Base-by-base conservation (phyloP, 163 green algal species). In the Prototheca cutis region DNA sequence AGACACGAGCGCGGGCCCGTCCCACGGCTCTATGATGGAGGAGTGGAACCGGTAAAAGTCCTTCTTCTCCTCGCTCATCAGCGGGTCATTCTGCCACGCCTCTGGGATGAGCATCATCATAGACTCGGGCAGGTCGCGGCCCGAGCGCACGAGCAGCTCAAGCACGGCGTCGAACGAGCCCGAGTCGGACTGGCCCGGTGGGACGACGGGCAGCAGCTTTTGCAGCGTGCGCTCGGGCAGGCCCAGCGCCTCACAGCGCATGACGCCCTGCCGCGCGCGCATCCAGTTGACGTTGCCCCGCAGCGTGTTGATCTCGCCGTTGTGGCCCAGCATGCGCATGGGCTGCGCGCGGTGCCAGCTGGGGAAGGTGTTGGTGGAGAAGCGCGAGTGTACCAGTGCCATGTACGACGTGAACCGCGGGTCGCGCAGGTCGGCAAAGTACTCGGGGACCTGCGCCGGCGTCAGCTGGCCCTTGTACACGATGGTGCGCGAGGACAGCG, bases 221-320 rank as follows among this genome's bases (percentile, higher is more conserved):
- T 83, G 75, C 45, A 99, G 79, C 51, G 95, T 87, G 21, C 65
- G 58, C 80, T 99, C 93, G 24, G 90, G 79, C 25, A 90, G 88
- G 6, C 80, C 57, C 92, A 89, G 98, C 2, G 95, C 65, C 3
- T 87, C 83, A 74, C 91, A 81, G 30, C 61, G 83, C 56, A 99
- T 78, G 51, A 85, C 82, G 31, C 83, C 74, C 84, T 98, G 84
- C 27, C 90, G 84, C 4, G 85, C 94, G 13, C 83, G 80, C 62
- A 97, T 87, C 93, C 93, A 98, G 80, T 99, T 99, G 31, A 99
- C 77, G 84, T 99, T 99, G 68, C 93, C 93, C 80, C 96, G 89
- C 66, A 97, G 74, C 0, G 92, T 98, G 84, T 98, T 98, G 81
- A 98, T 98, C 79, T 98, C 92, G 80, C 92, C 93, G 72, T 99